These are phyloP conservation scores for Ogataea hybrid DNA, from an alignment of 1,139 yeast species.

Conservation along the genomic window DNA sequence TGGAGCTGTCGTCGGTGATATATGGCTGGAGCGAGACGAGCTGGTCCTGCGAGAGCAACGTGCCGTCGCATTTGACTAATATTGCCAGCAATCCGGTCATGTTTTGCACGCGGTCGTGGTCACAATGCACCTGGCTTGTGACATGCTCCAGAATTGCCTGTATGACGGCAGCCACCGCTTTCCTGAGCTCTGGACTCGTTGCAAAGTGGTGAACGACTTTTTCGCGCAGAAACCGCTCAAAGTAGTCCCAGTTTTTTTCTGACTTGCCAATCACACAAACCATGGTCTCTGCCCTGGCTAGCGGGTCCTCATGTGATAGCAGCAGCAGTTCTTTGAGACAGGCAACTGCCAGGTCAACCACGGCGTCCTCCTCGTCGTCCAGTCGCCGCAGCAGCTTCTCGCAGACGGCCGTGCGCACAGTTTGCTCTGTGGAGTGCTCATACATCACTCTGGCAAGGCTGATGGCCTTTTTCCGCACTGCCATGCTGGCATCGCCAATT, in stretches of 20 bases:
- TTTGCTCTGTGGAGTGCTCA: slow-evolving; percentile 29
- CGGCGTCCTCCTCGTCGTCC: too few relatives aligned
- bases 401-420: slow-evolving; percentile 44
- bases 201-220: slow-evolving; percentile 29
- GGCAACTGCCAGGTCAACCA: too few relatives aligned
- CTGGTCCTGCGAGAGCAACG: slow-evolving; percentile 60
- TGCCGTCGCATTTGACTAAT: slow-evolving; percentile 49
- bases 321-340: too few relatives aligned
- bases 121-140: slow-evolving; percentile 21
- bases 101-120: slow-evolving; percentile 30
- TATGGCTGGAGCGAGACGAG: slow-evolving; percentile 60
- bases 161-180: slow-evolving; percentile 28
- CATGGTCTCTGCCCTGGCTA: too few relatives aligned
- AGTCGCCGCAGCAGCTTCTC: slow-evolving; percentile 50
- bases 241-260: too few relatives aligned
- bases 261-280: too few relatives aligned
- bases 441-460: slow-evolving; percentile 52
- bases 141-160: slow-evolving; percentile 34
- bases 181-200: not conserved
- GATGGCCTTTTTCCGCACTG: slow-evolving; percentile 63
- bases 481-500: slow-evolving; percentile 57
- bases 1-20: slow-evolving; percentile 44
- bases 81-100: slow-evolving; percentile 50
- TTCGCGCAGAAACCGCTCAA: too few relatives aligned
- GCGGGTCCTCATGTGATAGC: too few relatives aligned